Conservation (phyloP, 192 early-diverging fungal genomes). For the Pilobolus umbonatus region DNA sequence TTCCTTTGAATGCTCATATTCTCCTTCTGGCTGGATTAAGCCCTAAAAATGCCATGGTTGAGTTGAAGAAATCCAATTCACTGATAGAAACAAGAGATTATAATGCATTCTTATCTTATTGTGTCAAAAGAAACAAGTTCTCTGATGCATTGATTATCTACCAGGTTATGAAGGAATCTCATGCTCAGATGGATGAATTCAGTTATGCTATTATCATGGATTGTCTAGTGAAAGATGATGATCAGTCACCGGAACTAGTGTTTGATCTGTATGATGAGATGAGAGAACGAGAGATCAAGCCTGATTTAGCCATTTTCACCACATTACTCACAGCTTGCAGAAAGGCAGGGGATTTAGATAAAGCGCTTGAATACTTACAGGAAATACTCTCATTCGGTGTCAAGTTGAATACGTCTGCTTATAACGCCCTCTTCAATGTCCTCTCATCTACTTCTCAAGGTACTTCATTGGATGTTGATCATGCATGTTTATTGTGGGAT, state of each 20-base stretch:
- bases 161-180: conserved; percentile 14
- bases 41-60: conserved; percentile 10
- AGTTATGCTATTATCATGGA: conserved; percentile 38
- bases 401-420: conserved; percentile 16
- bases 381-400: conserved; percentile 20
- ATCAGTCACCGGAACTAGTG: conserved; percentile 5
- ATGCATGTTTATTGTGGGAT: conserved; percentile 5
- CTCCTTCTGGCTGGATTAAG: conserved; percentile 14
- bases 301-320: conserved; percentile 22
- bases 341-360: background rate
- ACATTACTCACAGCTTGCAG: conserved; percentile 12
- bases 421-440: conserved; percentile 20
- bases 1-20: background rate
- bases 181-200: conserved; percentile 12
- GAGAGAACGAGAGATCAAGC: conserved; percentile 18
- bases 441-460: background rate
- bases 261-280: conserved; percentile 33
- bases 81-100: conserved; percentile 17
- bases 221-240: conserved; percentile 22
- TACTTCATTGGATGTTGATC: background rate
- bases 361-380: conserved; percentile 14
- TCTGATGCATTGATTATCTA: conserved; percentile 27
- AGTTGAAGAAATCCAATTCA: background rate
- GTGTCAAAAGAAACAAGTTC: conserved; percentile 23
- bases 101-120: conserved; percentile 24